Evolutionary conservation across 352 stramenopile genomes (phyloP), one percentile per base, ranked within the genome.

Genomic region (Peronospora belbahrii): DNA sequence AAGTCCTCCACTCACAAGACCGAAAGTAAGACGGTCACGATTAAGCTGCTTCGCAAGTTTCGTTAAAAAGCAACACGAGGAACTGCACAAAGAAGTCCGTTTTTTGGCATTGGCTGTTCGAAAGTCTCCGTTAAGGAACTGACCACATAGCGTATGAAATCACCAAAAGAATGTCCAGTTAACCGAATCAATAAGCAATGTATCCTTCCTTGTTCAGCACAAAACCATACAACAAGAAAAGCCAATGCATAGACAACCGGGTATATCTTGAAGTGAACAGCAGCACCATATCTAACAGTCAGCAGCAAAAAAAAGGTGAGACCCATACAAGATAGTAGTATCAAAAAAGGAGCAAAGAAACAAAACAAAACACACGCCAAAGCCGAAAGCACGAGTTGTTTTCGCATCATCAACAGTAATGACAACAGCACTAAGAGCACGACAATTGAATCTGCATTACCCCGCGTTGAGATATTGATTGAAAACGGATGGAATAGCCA

Each of bases 381-480:
- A 6, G 79, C 80, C 5, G 83, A 71, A 4, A 88, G 48, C 3
- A 88, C 66, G 32, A 90, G 60, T 38, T 80, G 70, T 46, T 89
- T 90, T 39, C 69, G 77, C 70, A 93, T 82, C 42, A 93, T 74
- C 17, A 92, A 45, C 19, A 85, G 61, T 18, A 98, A 68, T 6
- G 92, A 89, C 3, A 98, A 53, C 42, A 99, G 66, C 41, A 98
- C 93, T 15, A 99, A 70, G 31, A 94, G 56, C 37, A 87, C 85
- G 42, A 96, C 87, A 40, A 99, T 80, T 32, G 88, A 91, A 65
- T 99, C 97, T 8, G 95, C 85, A 45, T 96, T 98, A 34, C 97
- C 97, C 27, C 97, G 78, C n/a, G 96, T 99, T 46, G 95, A 98
- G 59, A 99, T 98, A 48, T 98, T 99, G 39, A 99, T 93, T 13